Evolutionary conservation across 2,329 filamentous ascomycete genomes (phyloP).

Genomic region (Alternaria hordeiaustralica): DNA sequence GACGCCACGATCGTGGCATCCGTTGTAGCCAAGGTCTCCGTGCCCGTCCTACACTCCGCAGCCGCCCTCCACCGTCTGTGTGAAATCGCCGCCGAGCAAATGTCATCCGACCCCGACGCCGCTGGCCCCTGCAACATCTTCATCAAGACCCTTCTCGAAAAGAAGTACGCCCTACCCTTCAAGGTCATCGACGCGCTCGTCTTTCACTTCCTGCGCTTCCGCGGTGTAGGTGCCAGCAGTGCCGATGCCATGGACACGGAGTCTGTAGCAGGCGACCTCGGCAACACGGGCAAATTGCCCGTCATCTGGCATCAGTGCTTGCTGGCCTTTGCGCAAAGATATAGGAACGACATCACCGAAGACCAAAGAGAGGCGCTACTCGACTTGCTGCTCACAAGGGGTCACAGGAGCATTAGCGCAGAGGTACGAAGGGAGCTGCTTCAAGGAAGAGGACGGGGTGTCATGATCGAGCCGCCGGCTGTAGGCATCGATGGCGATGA

Average conservation of each 20-base stretch:
- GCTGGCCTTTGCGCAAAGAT: conserved; percentile 89
- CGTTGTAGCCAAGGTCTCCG: conserved; percentile 81
- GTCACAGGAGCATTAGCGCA: conserved; percentile 86
- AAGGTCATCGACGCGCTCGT: conserved; percentile 94
- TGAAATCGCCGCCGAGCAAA: conserved; percentile 92
- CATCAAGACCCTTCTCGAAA: conserved; percentile 90
- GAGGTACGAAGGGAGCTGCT: conserved; percentile 89
- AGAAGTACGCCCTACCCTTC: conserved; percentile 95
- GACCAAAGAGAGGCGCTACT: conserved; percentile 91
- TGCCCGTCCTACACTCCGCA: conserved; percentile 90
- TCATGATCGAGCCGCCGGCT: conserved; percentile 67
- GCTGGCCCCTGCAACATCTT: conserved; percentile 95
- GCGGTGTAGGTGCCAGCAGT: conserved; percentile 68
- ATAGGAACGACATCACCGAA: conserved; percentile 94
- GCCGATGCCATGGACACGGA: conserved; percentile 61
- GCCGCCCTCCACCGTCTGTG: conserved; percentile 90
- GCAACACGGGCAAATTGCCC: conserved; percentile 72
- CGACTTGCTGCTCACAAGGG: conserved; percentile 82
- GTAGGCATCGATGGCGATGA: conserved; percentile 77
- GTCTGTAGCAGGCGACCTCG: conserved; percentile 43
- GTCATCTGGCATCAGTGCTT: conserved; percentile 97
- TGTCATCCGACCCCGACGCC: conserved; percentile 79
- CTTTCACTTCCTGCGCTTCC: conserved; percentile 94
- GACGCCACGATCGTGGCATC: conserved; percentile 92
- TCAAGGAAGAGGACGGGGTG: conserved; percentile 84